These are phyloP conservation scores for Hemisphaericaspora nanyangensis DNA, from an alignment of 805 yeast genomes.

Conservation along the genomic window DNA sequence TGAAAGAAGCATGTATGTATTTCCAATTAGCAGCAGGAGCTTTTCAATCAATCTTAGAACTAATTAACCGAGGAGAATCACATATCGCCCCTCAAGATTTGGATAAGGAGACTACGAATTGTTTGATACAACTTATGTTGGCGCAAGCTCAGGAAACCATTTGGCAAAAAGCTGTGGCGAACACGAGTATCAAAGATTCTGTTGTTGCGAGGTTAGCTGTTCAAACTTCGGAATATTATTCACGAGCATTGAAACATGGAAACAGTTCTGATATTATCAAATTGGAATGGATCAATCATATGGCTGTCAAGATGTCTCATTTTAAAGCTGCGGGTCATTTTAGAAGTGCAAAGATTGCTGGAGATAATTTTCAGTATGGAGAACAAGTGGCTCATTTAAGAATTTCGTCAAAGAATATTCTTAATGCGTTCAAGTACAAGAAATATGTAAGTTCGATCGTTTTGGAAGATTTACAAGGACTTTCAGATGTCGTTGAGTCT, in stretches of 20 bases:
- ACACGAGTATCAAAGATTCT: slow-evolving; percentile 49
- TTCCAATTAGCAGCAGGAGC: slow-evolving; percentile 75
- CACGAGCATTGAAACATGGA: slow-evolving; percentile 34
- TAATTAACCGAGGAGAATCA: no score
- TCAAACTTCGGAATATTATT: slow-evolving; percentile 59
- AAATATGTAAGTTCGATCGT: slow-evolving; percentile 43
- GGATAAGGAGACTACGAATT: slow-evolving; percentile 45
- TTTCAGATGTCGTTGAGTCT: slow-evolving; percentile 42
- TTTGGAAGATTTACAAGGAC: slow-evolving; percentile 49
- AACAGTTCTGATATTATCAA: slow-evolving; percentile 45
- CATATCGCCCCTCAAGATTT: slow-evolving; percentile 44
- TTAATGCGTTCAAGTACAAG: slow-evolving; percentile 34
- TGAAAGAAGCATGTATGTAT: slow-evolving; percentile 58
- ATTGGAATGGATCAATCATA: slow-evolving; percentile 62
- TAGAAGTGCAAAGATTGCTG: slow-evolving; percentile 51
- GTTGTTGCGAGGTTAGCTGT: slow-evolving; percentile 61
- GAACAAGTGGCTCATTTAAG: slow-evolving; percentile 61
- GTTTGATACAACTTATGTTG: slow-evolving; percentile 51
- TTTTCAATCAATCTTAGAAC: slow-evolving; percentile 38
- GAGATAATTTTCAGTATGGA: slow-evolving; percentile 56
- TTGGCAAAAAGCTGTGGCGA: slow-evolving; percentile 66
- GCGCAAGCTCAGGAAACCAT: slow-evolving; percentile 88
- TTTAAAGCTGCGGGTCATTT: slow-evolving; percentile 70
- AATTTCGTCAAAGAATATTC: slow-evolving; percentile 38
- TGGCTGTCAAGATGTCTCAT: slow-evolving; percentile 57